phyloP scores from a whole-genome alignment of 2,329 filamentous ascomycete genomes.

The Salinomyces thailandicus region DNA sequence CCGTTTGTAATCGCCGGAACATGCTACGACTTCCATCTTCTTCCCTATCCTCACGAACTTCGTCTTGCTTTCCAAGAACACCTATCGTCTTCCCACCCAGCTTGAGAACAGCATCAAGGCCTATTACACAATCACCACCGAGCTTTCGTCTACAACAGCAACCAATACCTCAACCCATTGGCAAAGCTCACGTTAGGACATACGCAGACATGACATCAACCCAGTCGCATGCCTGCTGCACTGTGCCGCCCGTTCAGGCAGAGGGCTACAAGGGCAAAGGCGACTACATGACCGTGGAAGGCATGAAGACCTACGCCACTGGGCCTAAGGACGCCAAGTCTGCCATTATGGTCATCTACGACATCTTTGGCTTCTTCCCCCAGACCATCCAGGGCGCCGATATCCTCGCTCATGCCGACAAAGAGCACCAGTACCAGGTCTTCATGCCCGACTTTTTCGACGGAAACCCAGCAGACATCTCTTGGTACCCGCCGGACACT shows the following conservation, averaged over 20 bases:
- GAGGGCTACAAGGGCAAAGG: slow-evolving; percentile 48
- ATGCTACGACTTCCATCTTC: not conserved
- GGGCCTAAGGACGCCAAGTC: slow-evolving; percentile 41
- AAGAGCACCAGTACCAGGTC: slow-evolving; percentile 65
- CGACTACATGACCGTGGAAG: slow-evolving; percentile 48
- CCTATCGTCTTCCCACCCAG: not conserved
- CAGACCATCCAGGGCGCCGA: slow-evolving; percentile 55
- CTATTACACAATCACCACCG: no score
- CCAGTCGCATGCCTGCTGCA: slow-evolving; percentile 35
- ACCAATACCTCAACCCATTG: not conserved
- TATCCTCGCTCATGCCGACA: slow-evolving; percentile 48
- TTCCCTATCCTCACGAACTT: not conserved
- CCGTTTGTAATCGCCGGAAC: not conserved
- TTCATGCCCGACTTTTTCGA: slow-evolving; percentile 81
- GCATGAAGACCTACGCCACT: slow-evolving; percentile 53
- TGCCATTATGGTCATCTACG: slow-evolving; percentile 49
- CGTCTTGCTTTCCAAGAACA: not conserved
- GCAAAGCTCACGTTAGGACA: not conserved
- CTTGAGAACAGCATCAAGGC: not conserved
- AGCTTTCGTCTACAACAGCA: no score
- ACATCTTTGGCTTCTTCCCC: slow-evolving; percentile 55
- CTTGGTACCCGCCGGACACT: slow-evolving; percentile 41
- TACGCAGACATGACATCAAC: slow-evolving; percentile 19
- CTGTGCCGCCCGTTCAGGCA: slow-evolving; percentile 38
- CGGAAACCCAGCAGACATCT: slow-evolving; percentile 56